Evolutionary conservation across 257 asterid species (phyloP), one percentile per base, ranked within the genome.

Genomic region (Buddleja alternifolia): DNA sequence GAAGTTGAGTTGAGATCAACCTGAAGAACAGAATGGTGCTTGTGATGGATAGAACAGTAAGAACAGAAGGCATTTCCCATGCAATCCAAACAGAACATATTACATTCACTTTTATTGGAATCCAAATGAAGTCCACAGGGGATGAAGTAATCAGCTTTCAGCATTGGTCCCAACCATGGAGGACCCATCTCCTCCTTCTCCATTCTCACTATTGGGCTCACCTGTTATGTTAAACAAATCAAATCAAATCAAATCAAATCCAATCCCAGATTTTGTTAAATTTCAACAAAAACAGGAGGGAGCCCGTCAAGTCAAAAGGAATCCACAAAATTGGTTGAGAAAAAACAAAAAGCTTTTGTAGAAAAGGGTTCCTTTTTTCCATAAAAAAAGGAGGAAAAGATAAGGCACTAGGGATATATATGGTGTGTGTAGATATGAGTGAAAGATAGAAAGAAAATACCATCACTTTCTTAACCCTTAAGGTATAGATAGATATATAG

Each of bases 81-180:
- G 80, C 96, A 89, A n/a, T 89, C 94, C 82, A 89, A 80, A 59
- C 96, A 89, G 73, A 86, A 85, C 81, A 84, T 29, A 12, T 86
- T 89, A 77, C 86, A 83, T 59, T 88, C 96, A 39, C 80, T 86
- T 60, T 84, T 88, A 16, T 72, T 78, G 2, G 90, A 72, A 64
- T 83, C 87, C 9, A 63, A 57, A 55, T 89, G 94, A 51, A 77
- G 63, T 7, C 67, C 21, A 40, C 96, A 89, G 8, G 82, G 81
- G 10, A 63, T 7, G 82, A 85, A 84, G 73, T 83, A 89, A 66
- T 85, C 78, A 0, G 78, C 84, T 69, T 75, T 64, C 60, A 89
- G 71, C 90, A 89, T 60, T 29, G 88, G 86, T 17, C 70, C 73
- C 83, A 89, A 69, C 94, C 96, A 89, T 7, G 77, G 74, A 59